phyloP scores from a whole-genome alignment of 164 flowering plant species.

The Vitis amurensis region DNA sequence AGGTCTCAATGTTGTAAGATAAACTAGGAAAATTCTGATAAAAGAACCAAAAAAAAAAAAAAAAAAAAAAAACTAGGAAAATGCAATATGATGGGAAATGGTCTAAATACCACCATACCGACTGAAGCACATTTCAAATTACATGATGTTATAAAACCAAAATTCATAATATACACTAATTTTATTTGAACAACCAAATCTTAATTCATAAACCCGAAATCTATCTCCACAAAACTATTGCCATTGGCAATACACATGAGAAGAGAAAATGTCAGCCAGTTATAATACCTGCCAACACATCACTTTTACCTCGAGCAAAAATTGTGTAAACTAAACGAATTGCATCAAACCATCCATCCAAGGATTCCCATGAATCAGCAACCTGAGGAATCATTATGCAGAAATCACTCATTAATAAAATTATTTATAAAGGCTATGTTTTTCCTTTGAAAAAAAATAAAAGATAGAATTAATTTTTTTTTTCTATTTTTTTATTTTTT shows the following conservation, averaged over 20 bases:
- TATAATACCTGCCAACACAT: constrained; percentile 82
- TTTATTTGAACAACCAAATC: not conserved
- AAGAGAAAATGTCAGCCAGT: constrained; percentile 42
- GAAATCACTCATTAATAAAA: not conserved
- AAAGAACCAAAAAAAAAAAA: too few relatives aligned
- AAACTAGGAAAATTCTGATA: too few relatives aligned
- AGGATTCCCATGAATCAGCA: constrained; percentile 91
- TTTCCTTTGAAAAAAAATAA: too few relatives aligned
- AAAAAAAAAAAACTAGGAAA: too few relatives aligned
- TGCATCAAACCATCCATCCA: constrained; percentile 96
- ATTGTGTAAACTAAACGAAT: constrained; percentile 91
- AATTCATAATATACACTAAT: constrained; percentile 8
- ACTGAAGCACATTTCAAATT: too few relatives aligned
- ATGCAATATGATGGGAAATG: too few relatives aligned
- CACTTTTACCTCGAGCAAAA: constrained; percentile 82
- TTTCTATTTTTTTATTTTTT: too few relatives aligned
- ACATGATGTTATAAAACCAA: too few relatives aligned
- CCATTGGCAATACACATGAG: constrained; percentile 1
- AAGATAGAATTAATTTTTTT: too few relatives aligned
- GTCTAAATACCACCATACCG: too few relatives aligned
- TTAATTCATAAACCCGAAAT: not conserved
- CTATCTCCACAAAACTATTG: not conserved
- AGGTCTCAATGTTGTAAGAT: too few relatives aligned
- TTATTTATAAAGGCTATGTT: too few relatives aligned
- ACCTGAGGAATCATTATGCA: constrained; percentile 44